These are phyloP conservation scores for Lipomyces yamadae DNA, from an alignment of 805 yeast genomes.

Conservation along the genomic window DNA sequence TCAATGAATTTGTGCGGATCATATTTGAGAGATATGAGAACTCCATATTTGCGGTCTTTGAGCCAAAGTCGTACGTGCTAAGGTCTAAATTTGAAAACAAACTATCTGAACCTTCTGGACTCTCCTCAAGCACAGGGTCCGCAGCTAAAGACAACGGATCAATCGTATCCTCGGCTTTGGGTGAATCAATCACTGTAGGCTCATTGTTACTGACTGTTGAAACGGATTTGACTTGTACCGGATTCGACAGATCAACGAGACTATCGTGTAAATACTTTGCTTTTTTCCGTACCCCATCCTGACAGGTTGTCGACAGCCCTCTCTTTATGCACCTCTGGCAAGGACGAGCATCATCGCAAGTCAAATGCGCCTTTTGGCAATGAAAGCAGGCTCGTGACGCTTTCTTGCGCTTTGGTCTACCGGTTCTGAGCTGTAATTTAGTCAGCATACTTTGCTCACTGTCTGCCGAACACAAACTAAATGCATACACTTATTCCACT, in stretches of 20 bases:
- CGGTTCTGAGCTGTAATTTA: slow-evolving; percentile 42
- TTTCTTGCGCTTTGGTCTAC: slow-evolving; percentile 58
- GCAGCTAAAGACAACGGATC: slow-evolving; percentile 32
- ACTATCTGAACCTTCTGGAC: slow-evolving; percentile 24
- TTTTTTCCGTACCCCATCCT: slow-evolving; percentile 85
- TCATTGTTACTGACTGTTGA: neutral
- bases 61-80: slow-evolving; percentile 43
- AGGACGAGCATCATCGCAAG: slow-evolving; percentile 84
- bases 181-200: neutral
- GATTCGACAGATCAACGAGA: slow-evolving; percentile 44
- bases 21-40: slow-evolving; percentile 46
- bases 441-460: neutral
- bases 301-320: slow-evolving; percentile 71
- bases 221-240: neutral
- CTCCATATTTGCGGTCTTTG: slow-evolving; percentile 47
- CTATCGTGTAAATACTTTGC: slow-evolving; percentile 76
- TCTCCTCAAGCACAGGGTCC: slow-evolving; percentile 19
- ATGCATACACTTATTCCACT: slow-evolving; percentile 34
- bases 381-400: slow-evolving; percentile 88
- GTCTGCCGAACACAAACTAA: neutral
- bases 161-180: slow-evolving; percentile 28
- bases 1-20: slow-evolving; percentile 35
- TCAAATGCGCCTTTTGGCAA: slow-evolving; percentile 88
- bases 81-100: slow-evolving; percentile 30
- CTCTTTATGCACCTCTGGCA: slow-evolving; percentile 77